phyloP scores from a whole-genome alignment of 805 yeast species.

The Lachancea dasiensis region DNA sequence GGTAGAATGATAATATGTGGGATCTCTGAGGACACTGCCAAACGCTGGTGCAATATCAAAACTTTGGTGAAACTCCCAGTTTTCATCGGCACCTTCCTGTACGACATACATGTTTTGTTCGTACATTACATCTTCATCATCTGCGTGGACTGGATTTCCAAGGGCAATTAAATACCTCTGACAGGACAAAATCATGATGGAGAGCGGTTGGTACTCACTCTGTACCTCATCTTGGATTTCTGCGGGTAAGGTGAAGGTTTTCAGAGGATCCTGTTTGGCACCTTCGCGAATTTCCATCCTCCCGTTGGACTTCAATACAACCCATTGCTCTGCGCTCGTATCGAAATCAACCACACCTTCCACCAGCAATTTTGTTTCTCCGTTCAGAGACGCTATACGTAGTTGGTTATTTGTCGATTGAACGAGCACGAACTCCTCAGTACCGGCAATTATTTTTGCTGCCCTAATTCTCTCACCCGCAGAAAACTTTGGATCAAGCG shows the following conservation, averaged over 20 bases:
- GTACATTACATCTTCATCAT: constrained; percentile 22
- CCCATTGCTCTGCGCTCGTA: neutral
- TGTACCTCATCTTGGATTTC: constrained; percentile 24
- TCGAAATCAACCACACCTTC: constrained; percentile 6
- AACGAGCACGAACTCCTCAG: constrained; percentile 2
- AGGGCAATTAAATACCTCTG: constrained; percentile 22
- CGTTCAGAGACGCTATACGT: too few species aligned
- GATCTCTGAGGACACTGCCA: constrained; percentile 43
- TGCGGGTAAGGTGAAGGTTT: constrained; percentile 23
- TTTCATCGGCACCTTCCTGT: neutral
- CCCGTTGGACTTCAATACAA: constrained; percentile 4
- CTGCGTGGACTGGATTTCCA: constrained; percentile 27
- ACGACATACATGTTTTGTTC: constrained; percentile 27
- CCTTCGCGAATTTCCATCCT: constrained; percentile 1
- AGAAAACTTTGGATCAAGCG: too few species aligned
- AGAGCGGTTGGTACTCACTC: constrained; percentile 29
- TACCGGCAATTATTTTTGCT: too few species aligned
- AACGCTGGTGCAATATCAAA: constrained; percentile 48
- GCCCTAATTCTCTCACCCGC: too few species aligned
- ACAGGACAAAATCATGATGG: constrained; percentile 19
- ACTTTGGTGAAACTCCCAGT: constrained; percentile 27
- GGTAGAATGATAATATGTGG: constrained; percentile 39
- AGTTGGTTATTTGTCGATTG: too few species aligned
- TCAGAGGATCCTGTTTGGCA: neutral
- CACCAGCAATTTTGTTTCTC: neutral